Evolutionary conservation across 768 basidiomycete genomes (phyloP).

Genomic region (Podaxis sp.): DNA sequence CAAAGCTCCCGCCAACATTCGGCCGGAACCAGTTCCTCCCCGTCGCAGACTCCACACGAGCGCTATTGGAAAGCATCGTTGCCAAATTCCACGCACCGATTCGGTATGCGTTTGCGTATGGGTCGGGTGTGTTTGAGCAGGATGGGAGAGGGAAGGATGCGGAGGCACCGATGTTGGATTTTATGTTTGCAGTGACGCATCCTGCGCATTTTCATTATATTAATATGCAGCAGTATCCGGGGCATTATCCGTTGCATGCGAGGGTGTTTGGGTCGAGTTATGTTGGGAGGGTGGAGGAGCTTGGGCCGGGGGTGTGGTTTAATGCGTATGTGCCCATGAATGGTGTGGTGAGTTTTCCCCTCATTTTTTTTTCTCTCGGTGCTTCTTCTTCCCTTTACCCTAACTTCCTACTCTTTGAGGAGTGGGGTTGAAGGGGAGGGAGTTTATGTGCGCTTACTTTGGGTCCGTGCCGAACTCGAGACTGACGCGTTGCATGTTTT

Average conservation of each 20-base stretch:
- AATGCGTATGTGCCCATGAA: constrained; percentile 85
- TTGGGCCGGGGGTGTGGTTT: constrained; percentile 93
- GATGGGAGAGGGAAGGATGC: constrained; percentile 50
- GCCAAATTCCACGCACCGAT: constrained; percentile 85
- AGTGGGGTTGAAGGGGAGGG: background rate
- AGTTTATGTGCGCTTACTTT: background rate
- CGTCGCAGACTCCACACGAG: constrained; percentile 77
- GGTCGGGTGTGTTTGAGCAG: constrained; percentile 94
- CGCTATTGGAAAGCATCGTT: constrained; percentile 79
- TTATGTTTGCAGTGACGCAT: constrained; percentile 95
- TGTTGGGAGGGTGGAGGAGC: constrained; percentile 73
- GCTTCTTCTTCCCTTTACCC: background rate
- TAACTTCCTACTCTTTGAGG: background rate
- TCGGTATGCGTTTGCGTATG: constrained; percentile 97
- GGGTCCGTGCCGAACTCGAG: background rate
- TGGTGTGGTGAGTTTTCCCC: constrained; percentile 67
- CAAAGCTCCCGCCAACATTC: constrained; percentile 67
- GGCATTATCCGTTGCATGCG: constrained; percentile 90
- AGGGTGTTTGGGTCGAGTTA: constrained; percentile 81
- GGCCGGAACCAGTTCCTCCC: constrained; percentile 81
- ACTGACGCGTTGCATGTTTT: constrained; percentile 7
- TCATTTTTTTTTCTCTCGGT: constrained; percentile 10
- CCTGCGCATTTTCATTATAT: constrained; percentile 92
- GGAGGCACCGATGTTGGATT: constrained; percentile 84
- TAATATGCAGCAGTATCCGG: constrained; percentile 89